Evolutionary conservation across 345 rosid genomes (phyloP).

Genomic region (Salix brachista): DNA sequence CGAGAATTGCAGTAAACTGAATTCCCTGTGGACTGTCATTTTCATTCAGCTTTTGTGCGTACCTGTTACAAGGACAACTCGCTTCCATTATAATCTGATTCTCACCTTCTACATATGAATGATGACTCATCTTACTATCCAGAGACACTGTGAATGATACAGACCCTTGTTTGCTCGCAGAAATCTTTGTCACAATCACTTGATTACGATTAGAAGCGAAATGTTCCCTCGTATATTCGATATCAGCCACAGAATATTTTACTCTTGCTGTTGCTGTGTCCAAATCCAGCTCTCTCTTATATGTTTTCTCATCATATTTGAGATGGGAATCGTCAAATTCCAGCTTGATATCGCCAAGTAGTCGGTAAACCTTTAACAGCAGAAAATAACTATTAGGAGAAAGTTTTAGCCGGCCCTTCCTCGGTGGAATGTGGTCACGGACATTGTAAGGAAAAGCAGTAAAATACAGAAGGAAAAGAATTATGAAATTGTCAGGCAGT

Average conservation of each 20-base stretch:
- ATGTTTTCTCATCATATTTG: slow-evolving; percentile 52
- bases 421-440: too few relatives aligned
- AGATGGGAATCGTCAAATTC: slow-evolving; percentile 69
- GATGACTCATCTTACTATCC: slow-evolving; percentile 57
- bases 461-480: too few relatives aligned
- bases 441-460: too few relatives aligned
- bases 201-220: slow-evolving; percentile 79
- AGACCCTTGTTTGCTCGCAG: slow-evolving; percentile 57
- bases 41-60: slow-evolving; percentile 38
- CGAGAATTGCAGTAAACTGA: slow-evolving; percentile 66
- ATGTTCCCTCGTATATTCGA: slow-evolving; percentile 55
- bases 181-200: slow-evolving; percentile 61
- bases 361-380: slow-evolving; percentile 58
- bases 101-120: slow-evolving; percentile 37
- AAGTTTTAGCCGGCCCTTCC: too few relatives aligned
- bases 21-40: slow-evolving; percentile 56
- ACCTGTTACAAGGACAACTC: slow-evolving; percentile 67
- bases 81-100: slow-evolving; percentile 67
- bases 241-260: slow-evolving; percentile 53
- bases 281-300: slow-evolving; percentile 77
- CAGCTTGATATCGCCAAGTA: slow-evolving; percentile 77
- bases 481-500: too few relatives aligned
- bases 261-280: slow-evolving; percentile 66
- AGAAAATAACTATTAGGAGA: too few relatives aligned
- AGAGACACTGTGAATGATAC: slow-evolving; percentile 60